Conservation (phyloP, 164 flowering plant species). For the Vitis cinerea region DNA sequence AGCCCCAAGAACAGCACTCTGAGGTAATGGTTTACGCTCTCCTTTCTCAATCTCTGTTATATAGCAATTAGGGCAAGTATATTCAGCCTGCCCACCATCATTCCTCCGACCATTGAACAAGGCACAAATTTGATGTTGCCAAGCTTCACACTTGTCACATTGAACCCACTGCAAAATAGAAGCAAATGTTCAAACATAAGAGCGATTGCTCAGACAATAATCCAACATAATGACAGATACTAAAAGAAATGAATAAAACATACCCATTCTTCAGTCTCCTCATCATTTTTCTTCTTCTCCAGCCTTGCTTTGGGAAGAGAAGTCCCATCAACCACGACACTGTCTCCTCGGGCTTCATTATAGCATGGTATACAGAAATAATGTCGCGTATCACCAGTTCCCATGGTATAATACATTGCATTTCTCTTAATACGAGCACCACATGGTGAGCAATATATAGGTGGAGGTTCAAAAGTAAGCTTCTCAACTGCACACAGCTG, state of each 20-base stretch:
- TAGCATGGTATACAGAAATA: conserved; percentile 93
- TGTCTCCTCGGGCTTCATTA: conserved; percentile 89
- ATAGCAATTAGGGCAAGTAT: conserved; percentile 96
- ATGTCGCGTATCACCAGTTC: conserved; percentile 88
- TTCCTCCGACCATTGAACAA: conserved; percentile 93
- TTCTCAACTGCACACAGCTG: conserved; percentile 98
- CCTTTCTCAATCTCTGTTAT: conserved; percentile 79
- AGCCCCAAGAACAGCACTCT: conserved; percentile 98
- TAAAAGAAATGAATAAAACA: conserved; percentile 3
- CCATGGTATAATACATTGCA: conserved; percentile 83
- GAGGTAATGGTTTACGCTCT: conserved; percentile 90
- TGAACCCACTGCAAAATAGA: conserved; percentile 91
- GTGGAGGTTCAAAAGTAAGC: conserved; percentile 98
- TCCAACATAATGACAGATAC: neutral
- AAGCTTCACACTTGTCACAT: conserved; percentile 98
- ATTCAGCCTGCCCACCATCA: conserved; percentile 98
- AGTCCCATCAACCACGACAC: conserved; percentile 70
- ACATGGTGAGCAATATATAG: conserved; percentile 87
- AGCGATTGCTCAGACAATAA: neutral
- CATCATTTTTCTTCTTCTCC: conserved; percentile 95
- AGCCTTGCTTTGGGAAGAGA: conserved; percentile 61
- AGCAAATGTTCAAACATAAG: neutral
- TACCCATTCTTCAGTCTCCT: conserved; percentile 99
- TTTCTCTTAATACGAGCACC: conserved; percentile 92
- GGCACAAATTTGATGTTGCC: conserved; percentile 99